Evolutionary conservation across 805 yeast genomes (phyloP).

Genomic region (Candida anglica): DNA sequence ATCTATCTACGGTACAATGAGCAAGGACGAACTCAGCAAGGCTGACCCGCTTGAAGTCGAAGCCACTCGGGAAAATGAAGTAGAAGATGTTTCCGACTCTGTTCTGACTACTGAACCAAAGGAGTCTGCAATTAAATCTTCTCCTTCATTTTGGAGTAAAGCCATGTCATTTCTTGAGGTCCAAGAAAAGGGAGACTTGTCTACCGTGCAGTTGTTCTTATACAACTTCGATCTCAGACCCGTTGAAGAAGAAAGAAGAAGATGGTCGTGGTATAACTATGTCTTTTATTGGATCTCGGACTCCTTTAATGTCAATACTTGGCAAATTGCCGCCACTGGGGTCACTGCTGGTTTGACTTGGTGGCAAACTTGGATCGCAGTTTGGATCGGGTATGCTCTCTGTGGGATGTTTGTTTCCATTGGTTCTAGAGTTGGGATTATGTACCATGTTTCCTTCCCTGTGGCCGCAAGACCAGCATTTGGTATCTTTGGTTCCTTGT

Average conservation of each 20-base stretch:
- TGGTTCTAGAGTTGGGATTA: slow-evolving; percentile 76
- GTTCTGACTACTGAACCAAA: too few species aligned
- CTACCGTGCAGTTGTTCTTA: slow-evolving; percentile 60
- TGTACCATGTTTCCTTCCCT: slow-evolving; percentile 82
- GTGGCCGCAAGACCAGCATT: slow-evolving; percentile 77
- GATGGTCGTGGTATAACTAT: slow-evolving; percentile 84
- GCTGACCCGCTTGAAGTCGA: too few species aligned
- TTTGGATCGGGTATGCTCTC: slow-evolving; percentile 77
- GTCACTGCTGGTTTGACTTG: slow-evolving; percentile 71
- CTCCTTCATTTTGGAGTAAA: slow-evolving; percentile 3
- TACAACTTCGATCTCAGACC: slow-evolving; percentile 76
- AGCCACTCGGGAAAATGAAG: too few species aligned
- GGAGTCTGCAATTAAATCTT: too few species aligned
- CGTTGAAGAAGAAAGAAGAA: slow-evolving; percentile 66
- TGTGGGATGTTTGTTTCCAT: slow-evolving; percentile 66
- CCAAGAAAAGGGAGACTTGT: slow-evolving; percentile 37
- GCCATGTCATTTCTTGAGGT: slow-evolving; percentile 17
- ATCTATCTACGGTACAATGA: too few species aligned
- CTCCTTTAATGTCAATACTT: slow-evolving; percentile 83
- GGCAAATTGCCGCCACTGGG: slow-evolving; percentile 90
- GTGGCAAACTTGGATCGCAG: slow-evolving; percentile 91
- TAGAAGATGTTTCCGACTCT: too few species aligned
- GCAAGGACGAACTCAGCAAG: too few species aligned
- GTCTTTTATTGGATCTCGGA: slow-evolving; percentile 86
- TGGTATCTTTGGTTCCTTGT: slow-evolving; percentile 81